Base-by-base conservation (phyloP, 2,329 filamentous ascomycete species). In the Boeremia exigua region DNA sequence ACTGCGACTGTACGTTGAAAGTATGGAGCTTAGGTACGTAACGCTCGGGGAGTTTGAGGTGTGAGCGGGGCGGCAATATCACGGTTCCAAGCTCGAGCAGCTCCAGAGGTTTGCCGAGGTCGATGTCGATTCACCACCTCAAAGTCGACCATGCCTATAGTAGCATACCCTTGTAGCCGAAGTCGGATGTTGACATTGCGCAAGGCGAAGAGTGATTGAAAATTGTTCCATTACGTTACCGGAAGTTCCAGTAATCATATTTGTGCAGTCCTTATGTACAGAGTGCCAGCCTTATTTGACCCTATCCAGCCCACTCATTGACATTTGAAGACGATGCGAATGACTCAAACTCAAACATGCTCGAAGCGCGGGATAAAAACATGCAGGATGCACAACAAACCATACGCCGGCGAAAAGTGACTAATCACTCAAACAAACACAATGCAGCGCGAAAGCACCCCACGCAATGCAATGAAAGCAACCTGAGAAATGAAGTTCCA, bases 21-120 rank as follows among this genome's bases (percentile, higher is more conserved):
- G 11, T 51, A 47, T 37, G 5, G 11, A 19, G 19, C 40, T 28
- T 33, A 17, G 15, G 23, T 44, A 51, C 33, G 52, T 37, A 49
- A 39, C 19, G 19, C 34, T 49, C 48, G 25, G 50, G 53, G 58
- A 54, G 54, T 59, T 56, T 52, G 56, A 56, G 46, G 59, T 45
- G 51, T 39, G 54, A 58, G 67, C 63, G 68, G 68, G 68, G 63
- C 68, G 66, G 68, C 56, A 63, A 66, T 23, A 23, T 66, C 46
- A 47, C 59, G 49, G 58, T 54, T 48, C 45, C 58, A 57, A 68
- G 63, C 60, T 66, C 44, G 51, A 59, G 63, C 62, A 71, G 68
- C 61, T 68, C 56, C 47, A 59, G 37, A 48, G 29, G 34, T 67
- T 72, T 69, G 65, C 70, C 70, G 70, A 73, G 70, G 70, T 67